Base-by-base conservation (phyloP, 768 basidiomycete genomes). In the Suillus variegatus region DNA sequence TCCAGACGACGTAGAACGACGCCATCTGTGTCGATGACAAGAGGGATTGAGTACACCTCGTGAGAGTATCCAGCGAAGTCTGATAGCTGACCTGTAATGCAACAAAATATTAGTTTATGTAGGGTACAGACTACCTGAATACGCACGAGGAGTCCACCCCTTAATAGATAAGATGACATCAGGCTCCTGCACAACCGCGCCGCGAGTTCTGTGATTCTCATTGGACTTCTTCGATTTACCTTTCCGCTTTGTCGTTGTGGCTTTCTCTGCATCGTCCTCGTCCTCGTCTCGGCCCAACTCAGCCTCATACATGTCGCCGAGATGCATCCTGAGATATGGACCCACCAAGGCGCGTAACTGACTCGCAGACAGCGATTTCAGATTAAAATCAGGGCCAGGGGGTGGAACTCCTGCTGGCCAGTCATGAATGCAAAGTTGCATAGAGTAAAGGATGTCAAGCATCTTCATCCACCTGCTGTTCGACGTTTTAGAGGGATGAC, bases 341-440 rank as follows among this genome's bases (percentile, higher is more conserved):
- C 52, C 52, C 18, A 55, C 52, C 3, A 55, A 12, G 52, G 52
- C 4, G 10, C 18, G 5, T 35, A 55, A 35, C 20, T 55, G 52
- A 55, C 52, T 55, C 0, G 32, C 32, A n/a, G 52, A 55, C 20
- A 55, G 32, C 52, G 3, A 10, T 55, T 55, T 55, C 4, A 55
- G 52, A n/a, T 55, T 18, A 12, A 55, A 55, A 35, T 55, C 18
- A 35, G 16, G 18, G 32, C 32, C 52, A 55, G 52, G 32, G 52
- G 52, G 52, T 35, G 32, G 52, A 55, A 55, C 52, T 55, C 52
- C 52, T 10, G 52, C 32, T 20, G 52, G 52, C 52, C 52, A 55
- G 52, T 55, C 32, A 18, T 55, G 52, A 3, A 55, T 55, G 52
- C 52, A 55, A 20, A 55, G 20, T 55, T 20, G 32, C 32, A 10